Evolutionary conservation across 176 grass and related monocot genomes (phyloP), one percentile per base, ranked within the genome.

Genomic region (Cenchrus americanus): DNA sequence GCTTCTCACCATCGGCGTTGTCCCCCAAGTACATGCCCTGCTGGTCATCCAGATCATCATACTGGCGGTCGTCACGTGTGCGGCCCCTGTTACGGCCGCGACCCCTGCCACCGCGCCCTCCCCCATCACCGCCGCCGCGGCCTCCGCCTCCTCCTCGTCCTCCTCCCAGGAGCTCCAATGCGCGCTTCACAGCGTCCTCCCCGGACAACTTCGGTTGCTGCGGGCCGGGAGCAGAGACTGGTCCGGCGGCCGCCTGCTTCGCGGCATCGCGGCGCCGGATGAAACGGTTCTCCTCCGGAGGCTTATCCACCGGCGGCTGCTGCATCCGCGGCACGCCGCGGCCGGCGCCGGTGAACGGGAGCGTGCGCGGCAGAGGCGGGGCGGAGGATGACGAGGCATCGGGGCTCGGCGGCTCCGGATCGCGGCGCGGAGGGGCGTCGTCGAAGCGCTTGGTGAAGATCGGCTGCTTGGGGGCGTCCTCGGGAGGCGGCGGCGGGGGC

Each of bases 101-200:
- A 57, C 71, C 87, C 7, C 86, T 21, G 8, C 58, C 78, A 2
- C 82, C 90, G 60, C 61, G 65, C 19, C 83, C 75, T 5, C 58
- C 50, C 0, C 57, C 61, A 32, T 26, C n/a, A 17, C 6, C 80
- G 6, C 24, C 75, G 10, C 21, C 6, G 10, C 17, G 7, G 44
- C 68, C 5, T 34, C 85, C 92, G 2, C 85, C 88, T 8, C 9
- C 58, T 9, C 58, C 14, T 13, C 62, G 80, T 6, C 85, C 94
- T 1, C 82, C 88, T 23, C 87, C 83, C 41, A 98, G 84, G 2
- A 95, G 71, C 80, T 92, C 96, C 76, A 90, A 27, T 10, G 96
- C 91, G 22, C 78, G 87, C 74, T 72, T 93, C 62, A 86, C 82
- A 14, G 89, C 91, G 12, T 95, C 96, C 87, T 93, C 73, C 0